Conservation (phyloP, 2,329 filamentous ascomycete species). For the Clonostachys chloroleuca region DNA sequence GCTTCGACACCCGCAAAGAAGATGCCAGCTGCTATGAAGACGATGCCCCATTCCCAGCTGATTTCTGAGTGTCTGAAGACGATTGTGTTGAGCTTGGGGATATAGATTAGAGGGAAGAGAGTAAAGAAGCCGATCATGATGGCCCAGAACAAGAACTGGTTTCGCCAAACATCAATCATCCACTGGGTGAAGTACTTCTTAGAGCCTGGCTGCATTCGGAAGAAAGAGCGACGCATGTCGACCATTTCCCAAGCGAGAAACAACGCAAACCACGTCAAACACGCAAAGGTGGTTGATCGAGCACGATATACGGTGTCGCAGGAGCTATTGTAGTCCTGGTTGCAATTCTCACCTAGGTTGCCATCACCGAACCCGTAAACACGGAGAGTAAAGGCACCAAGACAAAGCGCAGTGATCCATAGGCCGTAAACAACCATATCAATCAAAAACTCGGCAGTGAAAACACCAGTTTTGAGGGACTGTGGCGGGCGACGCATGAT, state of each 20-base stretch:
- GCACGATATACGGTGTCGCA: constrained; percentile 67
- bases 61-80: constrained; percentile 60
- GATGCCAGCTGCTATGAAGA: constrained; percentile 45
- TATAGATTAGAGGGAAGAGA: constrained; percentile 50
- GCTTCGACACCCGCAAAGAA: constrained; percentile 55
- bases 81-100: constrained; percentile 52
- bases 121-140: constrained; percentile 43
- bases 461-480: constrained; percentile 51
- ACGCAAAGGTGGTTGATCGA: constrained; percentile 69
- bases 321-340: constrained; percentile 44
- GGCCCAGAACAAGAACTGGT: constrained; percentile 67
- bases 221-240: constrained; percentile 68
- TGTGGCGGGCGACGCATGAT: constrained; percentile 62
- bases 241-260: constrained; percentile 79
- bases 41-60: constrained; percentile 59
- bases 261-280: constrained; percentile 71
- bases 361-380: constrained; percentile 60
- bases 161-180: constrained; percentile 65
- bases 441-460: constrained; percentile 60
- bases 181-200: constrained; percentile 61
- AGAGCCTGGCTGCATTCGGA: constrained; percentile 64
- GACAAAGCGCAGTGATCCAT: constrained; percentile 62
- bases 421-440: constrained; percentile 67
- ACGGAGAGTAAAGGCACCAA: constrained; percentile 59
- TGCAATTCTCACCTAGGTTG: constrained; percentile 56